Conservation (phyloP, 2,329 filamentous ascomycete genomes). For the Aureobasidium pullulans region DNA sequence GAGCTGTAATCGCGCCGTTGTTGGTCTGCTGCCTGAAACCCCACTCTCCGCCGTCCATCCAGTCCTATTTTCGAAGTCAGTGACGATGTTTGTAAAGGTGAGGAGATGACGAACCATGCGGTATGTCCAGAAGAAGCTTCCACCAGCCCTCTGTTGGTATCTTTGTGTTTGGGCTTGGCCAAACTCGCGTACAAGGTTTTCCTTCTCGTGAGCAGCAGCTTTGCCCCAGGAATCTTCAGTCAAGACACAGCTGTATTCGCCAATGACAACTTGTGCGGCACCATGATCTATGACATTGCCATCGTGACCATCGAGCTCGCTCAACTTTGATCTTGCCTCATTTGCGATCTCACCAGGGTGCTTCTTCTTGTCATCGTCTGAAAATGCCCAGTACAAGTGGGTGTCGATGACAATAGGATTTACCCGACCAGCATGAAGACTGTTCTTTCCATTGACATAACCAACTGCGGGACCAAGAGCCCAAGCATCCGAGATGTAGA, state of each 20-base stretch:
- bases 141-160: slow-evolving; percentile 45
- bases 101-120: slow-evolving; percentile 38
- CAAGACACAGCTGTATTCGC: slow-evolving; percentile 53
- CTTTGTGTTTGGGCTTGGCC: slow-evolving; percentile 41
- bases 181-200: slow-evolving; percentile 38
- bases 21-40: slow-evolving; percentile 49
- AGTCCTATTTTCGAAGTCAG: slow-evolving; percentile 30
- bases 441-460: slow-evolving; percentile 39
- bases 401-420: slow-evolving; percentile 51
- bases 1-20: slow-evolving; percentile 35
- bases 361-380: slow-evolving; percentile 44
- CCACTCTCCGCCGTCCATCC: slow-evolving; percentile 57
- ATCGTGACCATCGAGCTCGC: slow-evolving; percentile 39
- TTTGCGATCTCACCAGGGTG: slow-evolving; percentile 46
- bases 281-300: slow-evolving; percentile 44
- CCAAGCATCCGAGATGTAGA: slow-evolving; percentile 55
- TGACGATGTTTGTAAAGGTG: background rate
- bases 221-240: slow-evolving; percentile 43
- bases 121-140: slow-evolving; percentile 54
- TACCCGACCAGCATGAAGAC: slow-evolving; percentile 20
- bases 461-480: slow-evolving; percentile 39
- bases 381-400: slow-evolving; percentile 53
- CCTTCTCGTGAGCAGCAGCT: slow-evolving; percentile 26
- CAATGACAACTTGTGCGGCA: slow-evolving; percentile 46
- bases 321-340: slow-evolving; percentile 38